phyloP scores from a whole-genome alignment of 345 rosid genomes.

The Combretum micranthum region DNA sequence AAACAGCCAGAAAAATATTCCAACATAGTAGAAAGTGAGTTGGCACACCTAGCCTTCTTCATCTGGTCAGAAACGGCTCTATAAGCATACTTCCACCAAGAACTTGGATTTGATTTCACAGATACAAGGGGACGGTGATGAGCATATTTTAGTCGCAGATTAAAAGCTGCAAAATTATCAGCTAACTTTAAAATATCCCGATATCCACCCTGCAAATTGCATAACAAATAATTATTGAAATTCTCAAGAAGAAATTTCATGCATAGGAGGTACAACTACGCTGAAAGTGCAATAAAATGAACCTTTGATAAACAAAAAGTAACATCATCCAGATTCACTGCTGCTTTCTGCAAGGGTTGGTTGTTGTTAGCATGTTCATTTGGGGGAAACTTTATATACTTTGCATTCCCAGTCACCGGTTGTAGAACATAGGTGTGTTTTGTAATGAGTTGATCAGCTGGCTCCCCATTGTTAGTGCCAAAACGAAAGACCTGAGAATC shows the following conservation, averaged over 20 bases:
- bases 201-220: slow-evolving; percentile 70
- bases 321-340: slow-evolving; percentile 86
- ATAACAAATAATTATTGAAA: slow-evolving; percentile 14
- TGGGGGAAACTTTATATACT: slow-evolving; percentile 50
- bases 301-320: slow-evolving; percentile 93
- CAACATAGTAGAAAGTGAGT: slow-evolving; percentile 3
- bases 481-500: slow-evolving; percentile 66
- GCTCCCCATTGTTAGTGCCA: slow-evolving; percentile 76
- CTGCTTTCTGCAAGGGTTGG: slow-evolving; percentile 76
- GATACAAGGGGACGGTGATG: slow-evolving; percentile 82
- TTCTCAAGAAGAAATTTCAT: slow-evolving; percentile 14
- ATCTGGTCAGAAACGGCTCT: slow-evolving; percentile 80
- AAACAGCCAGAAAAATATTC: neutral
- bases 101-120: slow-evolving; percentile 59
- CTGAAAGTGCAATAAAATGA: slow-evolving; percentile 11
- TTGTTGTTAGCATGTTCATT: slow-evolving; percentile 28
- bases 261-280: neutral
- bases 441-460: slow-evolving; percentile 48
- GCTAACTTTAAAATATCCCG: slow-evolving; percentile 79
- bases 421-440: slow-evolving; percentile 77
- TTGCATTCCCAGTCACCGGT: slow-evolving; percentile 92
- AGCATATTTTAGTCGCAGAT: slow-evolving; percentile 78
- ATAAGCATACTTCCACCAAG: slow-evolving; percentile 96
- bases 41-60: slow-evolving; percentile 65
- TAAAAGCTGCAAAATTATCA: slow-evolving; percentile 87